These are phyloP conservation scores for Alternaria sp. DNA, from an alignment of 2,329 filamentous ascomycete genomes.

Conservation along the genomic window DNA sequence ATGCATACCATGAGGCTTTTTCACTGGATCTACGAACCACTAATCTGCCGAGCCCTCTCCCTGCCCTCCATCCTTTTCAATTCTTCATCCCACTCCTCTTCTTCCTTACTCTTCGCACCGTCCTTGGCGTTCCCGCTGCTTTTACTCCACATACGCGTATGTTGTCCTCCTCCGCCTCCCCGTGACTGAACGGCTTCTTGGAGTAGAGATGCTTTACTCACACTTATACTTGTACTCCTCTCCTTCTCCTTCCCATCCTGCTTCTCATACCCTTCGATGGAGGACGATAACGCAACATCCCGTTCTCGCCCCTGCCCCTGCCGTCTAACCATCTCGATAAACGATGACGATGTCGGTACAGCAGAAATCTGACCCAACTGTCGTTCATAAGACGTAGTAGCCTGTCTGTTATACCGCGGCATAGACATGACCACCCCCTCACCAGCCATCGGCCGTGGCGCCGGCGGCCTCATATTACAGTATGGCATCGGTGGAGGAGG, in stretches of 20 bases:
- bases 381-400: background rate
- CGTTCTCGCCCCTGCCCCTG: background rate
- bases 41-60: constrained; percentile 12
- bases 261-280: background rate
- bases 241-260: background rate
- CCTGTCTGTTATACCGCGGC: background rate
- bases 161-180: background rate
- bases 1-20: background rate
- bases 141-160: background rate
- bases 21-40: background rate
- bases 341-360: background rate
- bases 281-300: too few relatives aligned
- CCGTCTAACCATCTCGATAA: background rate
- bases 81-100: constrained; percentile 15
- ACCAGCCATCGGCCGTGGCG: background rate
- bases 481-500: background rate
- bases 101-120: background rate
- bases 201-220: background rate
- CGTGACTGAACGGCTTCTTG: background rate
- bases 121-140: too few relatives aligned
- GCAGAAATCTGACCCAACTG: background rate
- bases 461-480: background rate
- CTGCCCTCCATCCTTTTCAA: constrained; percentile 14
- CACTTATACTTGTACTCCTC: background rate
- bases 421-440: background rate